These are phyloP conservation scores for Leptodontidium sp. DNA, from an alignment of 2,329 filamentous ascomycete species.

Conservation along the genomic window DNA sequence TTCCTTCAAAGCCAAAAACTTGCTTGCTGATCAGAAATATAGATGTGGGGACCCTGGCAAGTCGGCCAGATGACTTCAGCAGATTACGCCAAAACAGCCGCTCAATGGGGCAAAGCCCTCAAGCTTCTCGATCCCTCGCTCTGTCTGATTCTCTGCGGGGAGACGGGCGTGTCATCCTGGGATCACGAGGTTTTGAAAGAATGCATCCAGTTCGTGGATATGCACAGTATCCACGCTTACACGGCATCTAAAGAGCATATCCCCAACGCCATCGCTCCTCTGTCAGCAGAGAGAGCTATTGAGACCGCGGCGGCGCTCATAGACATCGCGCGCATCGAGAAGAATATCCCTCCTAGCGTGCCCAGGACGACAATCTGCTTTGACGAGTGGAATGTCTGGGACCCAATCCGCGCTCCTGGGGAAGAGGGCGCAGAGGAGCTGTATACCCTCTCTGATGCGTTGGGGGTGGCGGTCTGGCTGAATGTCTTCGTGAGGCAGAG, in stretches of 20 bases:
- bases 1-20: neutral
- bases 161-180: constrained; percentile 68
- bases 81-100: constrained; percentile 63
- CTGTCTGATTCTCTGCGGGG: constrained; percentile 69
- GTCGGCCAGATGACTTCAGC: constrained; percentile 64
- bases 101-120: constrained; percentile 65
- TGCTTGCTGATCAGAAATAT: neutral
- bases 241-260: constrained; percentile 56
- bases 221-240: constrained; percentile 75
- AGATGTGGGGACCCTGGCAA: constrained; percentile 52
- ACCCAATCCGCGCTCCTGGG: constrained; percentile 67
- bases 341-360: constrained; percentile 48
- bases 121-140: constrained; percentile 67
- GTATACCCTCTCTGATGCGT: constrained; percentile 69
- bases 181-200: constrained; percentile 69
- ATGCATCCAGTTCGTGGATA: constrained; percentile 67
- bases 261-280: constrained; percentile 62
- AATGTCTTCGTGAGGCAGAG: constrained; percentile 72
- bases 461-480: constrained; percentile 68
- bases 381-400: constrained; percentile 77
- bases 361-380: constrained; percentile 68
- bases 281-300: constrained; percentile 70
- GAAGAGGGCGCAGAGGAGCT: constrained; percentile 68
- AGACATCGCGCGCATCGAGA: constrained; percentile 69
- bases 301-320: constrained; percentile 67